Percentiles rank a stretch among this genome's conserved stretches.
These are phyloP conservation scores for Fusarium sublunatum DNA, from an alignment of 2,329 filamentous ascomycete species.

Conservation along the genomic window DNA sequence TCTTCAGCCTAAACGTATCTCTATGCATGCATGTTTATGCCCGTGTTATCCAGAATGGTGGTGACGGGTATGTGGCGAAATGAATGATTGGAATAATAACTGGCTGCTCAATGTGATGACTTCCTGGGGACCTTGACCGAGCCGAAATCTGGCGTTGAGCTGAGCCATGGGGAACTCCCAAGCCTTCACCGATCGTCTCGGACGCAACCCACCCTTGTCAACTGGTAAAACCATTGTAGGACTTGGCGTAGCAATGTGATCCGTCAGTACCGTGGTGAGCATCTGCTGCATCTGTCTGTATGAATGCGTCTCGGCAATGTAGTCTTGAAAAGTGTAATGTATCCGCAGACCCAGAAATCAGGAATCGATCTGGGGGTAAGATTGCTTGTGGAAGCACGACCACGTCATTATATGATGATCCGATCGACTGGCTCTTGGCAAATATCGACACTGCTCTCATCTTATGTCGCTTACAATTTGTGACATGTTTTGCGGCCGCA, in stretches of 20 bases:
- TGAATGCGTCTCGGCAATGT: constrained; percentile 33
- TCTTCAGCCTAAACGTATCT: constrained; percentile 34
- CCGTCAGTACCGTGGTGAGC: constrained; percentile 26
- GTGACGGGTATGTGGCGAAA: constrained; percentile 25
- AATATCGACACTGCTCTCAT: constrained; percentile 2
- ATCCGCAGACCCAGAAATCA: constrained; percentile 33
- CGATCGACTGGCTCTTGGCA: constrained; percentile 41
- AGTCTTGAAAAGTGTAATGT: constrained; percentile 2
- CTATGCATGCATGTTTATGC: constrained; percentile 2
- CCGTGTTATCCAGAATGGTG: constrained; percentile 7
- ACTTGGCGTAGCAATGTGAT: constrained; percentile 25
- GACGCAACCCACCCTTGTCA: constrained; percentile 38
- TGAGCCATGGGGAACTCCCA: constrained; percentile 31
- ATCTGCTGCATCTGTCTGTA: constrained; percentile 30
- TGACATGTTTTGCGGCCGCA: constrained; percentile 10
- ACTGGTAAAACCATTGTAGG: constrained; percentile 22
- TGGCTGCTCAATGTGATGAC: constrained; percentile 33
- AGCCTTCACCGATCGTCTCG: constrained; percentile 43
- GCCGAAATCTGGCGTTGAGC: constrained; percentile 29
- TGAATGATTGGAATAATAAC: constrained; percentile 23
- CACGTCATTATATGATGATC: constrained; percentile 46
- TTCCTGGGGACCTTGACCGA: constrained; percentile 34
- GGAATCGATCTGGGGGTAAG: constrained; percentile 40
- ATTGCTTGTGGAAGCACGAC: constrained; percentile 31
- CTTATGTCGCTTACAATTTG: not conserved